These are phyloP conservation scores for Forsythia viridissima DNA, from an alignment of 257 asterid genomes.

Conservation along the genomic window DNA sequence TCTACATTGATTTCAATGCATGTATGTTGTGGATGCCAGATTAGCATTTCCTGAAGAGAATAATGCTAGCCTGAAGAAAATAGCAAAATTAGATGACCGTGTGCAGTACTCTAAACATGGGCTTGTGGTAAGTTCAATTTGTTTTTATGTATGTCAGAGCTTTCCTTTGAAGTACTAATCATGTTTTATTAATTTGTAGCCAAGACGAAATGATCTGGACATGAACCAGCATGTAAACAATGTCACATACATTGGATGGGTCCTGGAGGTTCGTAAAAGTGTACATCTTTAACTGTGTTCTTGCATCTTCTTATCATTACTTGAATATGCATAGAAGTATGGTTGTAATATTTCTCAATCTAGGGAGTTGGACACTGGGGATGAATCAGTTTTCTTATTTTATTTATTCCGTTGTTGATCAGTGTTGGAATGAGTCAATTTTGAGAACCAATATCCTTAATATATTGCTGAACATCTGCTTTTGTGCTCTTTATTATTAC, in stretches of 20 bases:
- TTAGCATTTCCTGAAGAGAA: slow-evolving; percentile 90
- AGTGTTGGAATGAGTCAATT: neutral
- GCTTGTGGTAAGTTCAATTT: slow-evolving; percentile 66
- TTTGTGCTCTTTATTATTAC: neutral
- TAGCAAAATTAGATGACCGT: slow-evolving; percentile 72
- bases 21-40: slow-evolving; percentile 42
- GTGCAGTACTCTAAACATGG: slow-evolving; percentile 52
- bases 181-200: slow-evolving; percentile 43
- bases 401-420: neutral
- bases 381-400: neutral
- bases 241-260: slow-evolving; percentile 96
- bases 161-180: slow-evolving; percentile 7
- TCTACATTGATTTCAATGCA: neutral
- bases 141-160: neutral
- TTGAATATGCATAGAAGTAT: neutral
- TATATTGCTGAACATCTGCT: neutral
- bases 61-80: slow-evolving; percentile 71
- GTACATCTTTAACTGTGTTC: slow-evolving; percentile 13
- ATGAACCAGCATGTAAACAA: slow-evolving; percentile 95
- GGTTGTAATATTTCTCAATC: neutral
- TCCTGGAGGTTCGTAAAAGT: slow-evolving; percentile 73
- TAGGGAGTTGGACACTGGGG: neutral
- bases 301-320: neutral
- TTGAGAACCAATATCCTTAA: neutral
- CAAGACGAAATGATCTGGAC: slow-evolving; percentile 92